Percentiles rank a stretch among this genome's conserved stretches.
Conservation (phyloP, 768 basidiomycete species). For the Plicaturopsis crispa region DNA sequence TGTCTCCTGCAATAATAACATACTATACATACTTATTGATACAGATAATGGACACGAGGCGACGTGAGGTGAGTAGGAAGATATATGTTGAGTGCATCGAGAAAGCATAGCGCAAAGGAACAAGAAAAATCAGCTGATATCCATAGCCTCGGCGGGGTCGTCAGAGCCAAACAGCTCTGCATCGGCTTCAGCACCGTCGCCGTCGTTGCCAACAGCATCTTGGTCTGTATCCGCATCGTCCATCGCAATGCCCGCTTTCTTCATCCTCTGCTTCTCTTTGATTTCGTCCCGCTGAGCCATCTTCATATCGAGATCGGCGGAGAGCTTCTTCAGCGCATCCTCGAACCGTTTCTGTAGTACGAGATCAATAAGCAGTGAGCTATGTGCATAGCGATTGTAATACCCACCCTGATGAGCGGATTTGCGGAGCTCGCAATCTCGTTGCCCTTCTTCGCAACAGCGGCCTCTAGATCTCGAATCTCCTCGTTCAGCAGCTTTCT, state of each 20-base stretch:
- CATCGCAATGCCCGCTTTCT: conserved; percentile 53
- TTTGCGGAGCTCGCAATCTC: conserved; percentile 83
- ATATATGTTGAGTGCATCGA: too few species aligned
- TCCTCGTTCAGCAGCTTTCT: conserved; percentile 82
- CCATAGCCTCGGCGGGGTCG: conserved; percentile 28
- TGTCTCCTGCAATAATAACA: conserved; percentile 30
- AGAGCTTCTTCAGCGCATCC: conserved; percentile 83
- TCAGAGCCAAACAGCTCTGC: conserved; percentile 44
- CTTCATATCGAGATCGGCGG: conserved; percentile 82
- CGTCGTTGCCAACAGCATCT: conserved; percentile 27
- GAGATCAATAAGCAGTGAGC: not conserved
- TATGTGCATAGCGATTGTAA: not conserved
- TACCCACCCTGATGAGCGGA: conserved; percentile 71
- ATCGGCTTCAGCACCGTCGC: conserved; percentile 21
- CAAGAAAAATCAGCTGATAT: conserved; percentile 28
- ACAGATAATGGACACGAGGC: not conserved
- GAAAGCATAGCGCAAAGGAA: too few species aligned
- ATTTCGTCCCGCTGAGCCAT: conserved; percentile 71
- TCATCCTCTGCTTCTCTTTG: conserved; percentile 64
- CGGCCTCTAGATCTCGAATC: conserved; percentile 82
- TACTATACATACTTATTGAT: conserved; percentile 3
- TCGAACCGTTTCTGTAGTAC: conserved; percentile 77
- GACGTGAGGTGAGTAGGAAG: too few species aligned
- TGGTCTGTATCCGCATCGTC: conserved; percentile 33
- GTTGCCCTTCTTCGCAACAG: conserved; percentile 75